Evolutionary conservation across 2,329 filamentous ascomycete species (phyloP).

Genomic region (Dactylellina haptotyla): DNA sequence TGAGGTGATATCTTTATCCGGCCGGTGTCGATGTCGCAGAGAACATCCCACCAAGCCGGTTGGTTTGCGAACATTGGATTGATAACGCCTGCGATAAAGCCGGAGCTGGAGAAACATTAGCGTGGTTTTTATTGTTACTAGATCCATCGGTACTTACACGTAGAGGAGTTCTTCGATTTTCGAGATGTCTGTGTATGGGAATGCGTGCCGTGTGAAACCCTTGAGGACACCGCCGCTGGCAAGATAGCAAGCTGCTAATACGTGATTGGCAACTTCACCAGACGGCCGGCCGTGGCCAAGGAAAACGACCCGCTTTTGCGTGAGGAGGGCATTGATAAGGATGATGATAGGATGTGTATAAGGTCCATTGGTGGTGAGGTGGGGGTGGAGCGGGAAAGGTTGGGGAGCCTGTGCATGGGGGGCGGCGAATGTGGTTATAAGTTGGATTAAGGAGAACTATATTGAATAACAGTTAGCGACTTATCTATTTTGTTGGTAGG

Average conservation of each 20-base stretch:
- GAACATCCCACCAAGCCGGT: constrained; percentile 96
- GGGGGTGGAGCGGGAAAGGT: constrained; percentile 85
- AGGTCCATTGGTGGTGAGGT: constrained; percentile 89
- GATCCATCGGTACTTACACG: constrained; percentile 64
- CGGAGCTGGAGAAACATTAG: constrained; percentile 66
- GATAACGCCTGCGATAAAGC: constrained; percentile 96
- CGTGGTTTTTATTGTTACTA: not conserved
- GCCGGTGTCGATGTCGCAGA: constrained; percentile 91
- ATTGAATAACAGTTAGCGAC: constrained; percentile 33
- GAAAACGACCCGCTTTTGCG: constrained; percentile 96
- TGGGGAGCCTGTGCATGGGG: constrained; percentile 84
- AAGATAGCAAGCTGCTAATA: constrained; percentile 92
- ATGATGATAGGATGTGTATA: constrained; percentile 95
- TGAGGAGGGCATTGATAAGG: constrained; percentile 90
- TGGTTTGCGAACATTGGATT: constrained; percentile 96
- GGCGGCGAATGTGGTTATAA: constrained; percentile 92
- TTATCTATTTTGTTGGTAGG: not conserved
- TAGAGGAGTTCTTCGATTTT: constrained; percentile 97
- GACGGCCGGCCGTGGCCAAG: constrained; percentile 94
- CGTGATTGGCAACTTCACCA: constrained; percentile 95
- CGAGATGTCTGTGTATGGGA: constrained; percentile 96
- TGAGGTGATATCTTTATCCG: constrained; percentile 92
- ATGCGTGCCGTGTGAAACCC: constrained; percentile 94
- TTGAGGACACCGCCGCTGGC: constrained; percentile 90
- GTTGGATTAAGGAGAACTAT: constrained; percentile 88